These are phyloP conservation scores for Chiua sp. DNA, from an alignment of 1,284 basidiomycete species.

Conservation along the genomic window DNA sequence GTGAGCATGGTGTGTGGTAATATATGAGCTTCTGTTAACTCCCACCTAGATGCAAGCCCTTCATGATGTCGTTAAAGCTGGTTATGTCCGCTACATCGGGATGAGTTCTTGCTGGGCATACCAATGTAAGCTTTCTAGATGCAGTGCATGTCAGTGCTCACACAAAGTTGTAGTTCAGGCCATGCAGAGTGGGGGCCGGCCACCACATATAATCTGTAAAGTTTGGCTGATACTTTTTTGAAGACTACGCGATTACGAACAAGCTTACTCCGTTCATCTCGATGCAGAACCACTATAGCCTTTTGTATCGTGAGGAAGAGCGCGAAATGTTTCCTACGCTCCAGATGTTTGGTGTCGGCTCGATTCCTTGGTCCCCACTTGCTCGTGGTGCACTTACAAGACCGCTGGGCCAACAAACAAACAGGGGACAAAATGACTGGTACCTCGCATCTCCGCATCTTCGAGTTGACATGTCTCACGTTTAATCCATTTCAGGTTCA, in stretches of 20 bases:
- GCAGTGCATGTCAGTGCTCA: background rate
- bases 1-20: conserved; percentile 17
- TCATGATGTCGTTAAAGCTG: conserved; percentile 58
- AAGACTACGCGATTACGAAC: conserved; percentile 43
- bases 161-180: conserved; percentile 33
- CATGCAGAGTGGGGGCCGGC: conserved; percentile 40
- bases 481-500: conserved; percentile 32
- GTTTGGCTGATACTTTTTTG: conserved; percentile 6
- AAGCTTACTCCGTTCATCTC: conserved; percentile 58
- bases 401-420: conserved; percentile 38
- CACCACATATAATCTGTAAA: background rate
- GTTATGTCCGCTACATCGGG: conserved; percentile 63
- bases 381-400: conserved; percentile 48
- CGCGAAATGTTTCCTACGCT: conserved; percentile 60
- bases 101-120: conserved; percentile 52
- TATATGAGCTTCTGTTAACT: background rate
- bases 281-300: conserved; percentile 61
- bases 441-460: conserved; percentile 5
- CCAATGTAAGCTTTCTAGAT: conserved; percentile 35
- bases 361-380: conserved; percentile 50
- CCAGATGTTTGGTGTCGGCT: conserved; percentile 44
- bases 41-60: conserved; percentile 57
- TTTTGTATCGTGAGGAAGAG: conserved; percentile 60
- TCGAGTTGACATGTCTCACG: background rate
- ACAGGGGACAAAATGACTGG: conserved; percentile 37